Evolutionary conservation across 148 eudicot species (phyloP), one percentile per base, ranked within the genome.

Genomic region (Camellia lanceoleosa): DNA sequence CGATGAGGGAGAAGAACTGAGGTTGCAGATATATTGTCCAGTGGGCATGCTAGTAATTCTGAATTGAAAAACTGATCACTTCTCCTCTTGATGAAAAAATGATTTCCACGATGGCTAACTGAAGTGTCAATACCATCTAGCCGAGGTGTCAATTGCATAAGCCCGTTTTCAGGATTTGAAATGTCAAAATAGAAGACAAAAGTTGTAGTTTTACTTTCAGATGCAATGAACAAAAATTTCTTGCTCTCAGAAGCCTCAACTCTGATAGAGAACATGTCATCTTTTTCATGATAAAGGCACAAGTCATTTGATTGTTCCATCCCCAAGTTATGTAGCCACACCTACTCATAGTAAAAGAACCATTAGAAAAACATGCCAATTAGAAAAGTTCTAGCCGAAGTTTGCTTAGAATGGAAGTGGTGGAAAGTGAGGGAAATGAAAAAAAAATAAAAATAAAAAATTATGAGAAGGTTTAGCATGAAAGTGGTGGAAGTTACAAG

Each of bases 241-340:
- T 91, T 92, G 90, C 97, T 95, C 83, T 93, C 98, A 73, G 98
- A 91, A 75, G 87, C 88, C 74, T 74, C 73, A 85, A 93, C 89
- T 87, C 78, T 85, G 73, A 91, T 82, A 47, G 86, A 82, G 81
- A 93, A 95, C 87, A 85, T 90, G 65, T 93, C 97, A 87, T 95
- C 98, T 88, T 89, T 89, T 87, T 95, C 98, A 85, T 93, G 91
- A 85, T 90, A 93, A 76, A 95, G 93, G 75, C 97, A 93, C 75
- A 60, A 58, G 78, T 95, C 94, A 71, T 49, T 82, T 68, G 91
- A 87, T 73, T 95, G 93, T 20, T 92, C 92, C 60, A 91, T 88
- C 78, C 91, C 96, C 85, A 93, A 68, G 69, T 87, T 90, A 87
- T 95, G 98, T 54, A 95, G 79, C 98, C 98, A 94, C 38, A 86